Conservation (phyloP, 768 basidiomycete species). For the Glaciozyma martinii region DNA sequence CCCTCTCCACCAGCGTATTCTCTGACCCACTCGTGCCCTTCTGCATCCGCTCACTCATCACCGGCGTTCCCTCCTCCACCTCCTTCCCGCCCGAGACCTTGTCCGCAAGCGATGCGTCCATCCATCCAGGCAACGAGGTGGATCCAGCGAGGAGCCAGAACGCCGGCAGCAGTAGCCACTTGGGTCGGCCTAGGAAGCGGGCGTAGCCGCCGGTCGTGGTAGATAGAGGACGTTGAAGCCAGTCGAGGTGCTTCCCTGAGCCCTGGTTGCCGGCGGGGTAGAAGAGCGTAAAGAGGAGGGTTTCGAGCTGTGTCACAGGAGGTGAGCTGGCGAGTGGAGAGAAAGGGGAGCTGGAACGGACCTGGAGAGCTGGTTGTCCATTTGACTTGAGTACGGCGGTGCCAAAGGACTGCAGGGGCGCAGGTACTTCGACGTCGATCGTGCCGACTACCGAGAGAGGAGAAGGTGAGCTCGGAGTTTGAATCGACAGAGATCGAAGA, state of each 20-base stretch:
- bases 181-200: slow-evolving; percentile 1
- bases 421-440: slow-evolving; percentile 19
- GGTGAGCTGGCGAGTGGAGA: not conserved
- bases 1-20: not conserved
- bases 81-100: not conserved
- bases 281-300: slow-evolving; percentile 27
- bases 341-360: not conserved
- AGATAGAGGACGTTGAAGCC: slow-evolving; percentile 16
- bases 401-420: not conserved
- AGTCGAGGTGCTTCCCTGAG: not conserved
- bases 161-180: slow-evolving; percentile 2
- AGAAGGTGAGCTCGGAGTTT: not conserved
- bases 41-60: not conserved
- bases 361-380: slow-evolving; percentile 10
- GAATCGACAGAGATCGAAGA: not conserved
- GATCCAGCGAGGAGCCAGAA: slow-evolving; percentile 6
- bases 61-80: not conserved
- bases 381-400: slow-evolving; percentile 1
- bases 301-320: slow-evolving; percentile 4
- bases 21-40: not conserved
- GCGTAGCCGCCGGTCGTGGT: slow-evolving; percentile 24
- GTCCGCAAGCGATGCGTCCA: not conserved
- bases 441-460: slow-evolving; percentile 14
- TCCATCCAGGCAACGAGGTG: not conserved
- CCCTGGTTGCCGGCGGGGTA: slow-evolving; percentile 16